A percentile compares a stretch with the other conserved stretches of the same genome.
Evolutionary conservation across 345 rosid genomes (phyloP).

Genomic region (Acer saccharum): DNA sequence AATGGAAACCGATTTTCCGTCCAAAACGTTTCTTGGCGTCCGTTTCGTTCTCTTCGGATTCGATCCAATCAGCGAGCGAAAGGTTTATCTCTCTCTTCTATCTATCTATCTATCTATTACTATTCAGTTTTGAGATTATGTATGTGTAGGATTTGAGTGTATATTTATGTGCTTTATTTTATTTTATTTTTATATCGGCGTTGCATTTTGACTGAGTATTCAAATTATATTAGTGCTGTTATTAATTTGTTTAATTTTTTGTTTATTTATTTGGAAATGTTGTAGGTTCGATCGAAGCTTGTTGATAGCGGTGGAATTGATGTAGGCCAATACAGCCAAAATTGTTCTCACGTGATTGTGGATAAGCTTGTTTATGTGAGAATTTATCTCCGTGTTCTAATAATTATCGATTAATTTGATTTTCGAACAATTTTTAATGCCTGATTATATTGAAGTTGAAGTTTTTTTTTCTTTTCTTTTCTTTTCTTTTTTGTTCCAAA

Average conservation of each 20-base stretch:
- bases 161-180: not conserved
- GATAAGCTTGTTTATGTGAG: slow-evolving; percentile 68
- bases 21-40: slow-evolving; percentile 60
- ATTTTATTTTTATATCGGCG: not conserved
- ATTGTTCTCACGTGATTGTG: slow-evolving; percentile 73
- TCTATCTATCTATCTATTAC: not conserved
- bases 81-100: slow-evolving; percentile 30
- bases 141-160: not conserved
- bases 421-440: not conserved
- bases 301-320: slow-evolving; percentile 72
- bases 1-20: slow-evolving; percentile 36
- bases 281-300: slow-evolving; percentile 75
- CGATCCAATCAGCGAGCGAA: slow-evolving; percentile 38
- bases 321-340: slow-evolving; percentile 41
- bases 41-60: slow-evolving; percentile 73
- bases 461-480: not conserved
- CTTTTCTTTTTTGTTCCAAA: not conserved
- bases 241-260: not conserved
- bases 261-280: not conserved
- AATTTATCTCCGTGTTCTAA: not conserved
- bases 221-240: not conserved
- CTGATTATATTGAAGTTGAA: not conserved
- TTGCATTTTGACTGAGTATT: not conserved
- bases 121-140: not conserved
- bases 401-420: not conserved